Conservation (phyloP, 495 filamentous ascomycete genomes). For the Talaromyces borbonicus region DNA sequence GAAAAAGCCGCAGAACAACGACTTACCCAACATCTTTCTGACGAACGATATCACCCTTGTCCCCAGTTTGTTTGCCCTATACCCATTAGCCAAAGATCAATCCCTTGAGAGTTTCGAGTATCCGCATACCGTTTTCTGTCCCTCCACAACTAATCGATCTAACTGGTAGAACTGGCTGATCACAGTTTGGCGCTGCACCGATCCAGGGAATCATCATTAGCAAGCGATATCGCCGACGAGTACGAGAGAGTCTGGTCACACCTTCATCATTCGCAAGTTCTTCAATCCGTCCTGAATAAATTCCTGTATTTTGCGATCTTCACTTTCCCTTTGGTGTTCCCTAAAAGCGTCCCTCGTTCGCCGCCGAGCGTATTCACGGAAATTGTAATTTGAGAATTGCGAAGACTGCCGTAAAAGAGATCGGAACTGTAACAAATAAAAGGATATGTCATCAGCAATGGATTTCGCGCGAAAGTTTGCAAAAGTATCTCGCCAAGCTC, state of each 20-base stretch:
- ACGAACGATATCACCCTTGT: conserved; percentile 58
- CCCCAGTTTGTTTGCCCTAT: conserved; percentile 72
- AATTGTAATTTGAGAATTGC: conserved; percentile 91
- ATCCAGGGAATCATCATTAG: background rate
- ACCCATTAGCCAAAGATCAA: conserved; percentile 4
- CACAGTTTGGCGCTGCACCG: conserved; percentile 75
- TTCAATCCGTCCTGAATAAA: conserved; percentile 80
- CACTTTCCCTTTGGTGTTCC: conserved; percentile 55
- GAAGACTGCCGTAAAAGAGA: conserved; percentile 78
- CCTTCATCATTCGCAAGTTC: conserved; percentile 87
- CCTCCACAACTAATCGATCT: conserved; percentile 88
- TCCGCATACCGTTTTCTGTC: conserved; percentile 51
- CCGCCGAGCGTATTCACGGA: conserved; percentile 89
- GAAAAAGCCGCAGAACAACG: background rate
- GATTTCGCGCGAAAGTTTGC: background rate
- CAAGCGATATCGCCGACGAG: background rate
- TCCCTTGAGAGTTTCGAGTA: conserved; percentile 3
- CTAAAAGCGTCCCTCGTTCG: conserved; percentile 82
- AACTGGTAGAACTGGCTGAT: conserved; percentile 92
- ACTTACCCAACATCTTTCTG: conserved; percentile 77
- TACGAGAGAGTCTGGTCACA: conserved; percentile 30
- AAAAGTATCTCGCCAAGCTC: background rate
- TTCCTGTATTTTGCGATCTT: conserved; percentile 75
- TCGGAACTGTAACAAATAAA: conserved; percentile 59
- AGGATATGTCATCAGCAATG: no score